phyloP scores from a whole-genome alignment of 1,139 yeast species.

The Kazachstania sp. region DNA sequence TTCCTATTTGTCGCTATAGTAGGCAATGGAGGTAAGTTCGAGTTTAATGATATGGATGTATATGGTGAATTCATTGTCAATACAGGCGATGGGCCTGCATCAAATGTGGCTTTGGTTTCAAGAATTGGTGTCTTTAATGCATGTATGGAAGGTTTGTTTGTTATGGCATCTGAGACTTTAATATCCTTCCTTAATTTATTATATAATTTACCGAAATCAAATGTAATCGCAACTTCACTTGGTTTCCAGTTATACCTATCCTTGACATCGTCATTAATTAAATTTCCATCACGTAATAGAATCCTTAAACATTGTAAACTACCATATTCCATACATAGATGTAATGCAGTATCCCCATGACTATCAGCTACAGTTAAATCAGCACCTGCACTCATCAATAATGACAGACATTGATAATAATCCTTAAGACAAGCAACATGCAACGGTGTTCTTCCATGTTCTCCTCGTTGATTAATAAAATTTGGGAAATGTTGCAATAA shows the following conservation, averaged over 20 bases:
- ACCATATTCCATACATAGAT: constrained; percentile 73
- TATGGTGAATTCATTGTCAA: constrained; percentile 21
- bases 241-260: constrained; percentile 69
- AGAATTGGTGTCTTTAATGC: constrained; percentile 18
- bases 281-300: constrained; percentile 39
- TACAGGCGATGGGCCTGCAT: constrained; percentile 26
- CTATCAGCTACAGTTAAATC: constrained; percentile 52
- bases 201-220: constrained; percentile 37
- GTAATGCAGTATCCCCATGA: constrained; percentile 70
- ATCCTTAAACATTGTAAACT: constrained; percentile 54
- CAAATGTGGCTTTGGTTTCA: constrained; percentile 20
- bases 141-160: constrained; percentile 14
- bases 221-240: constrained; percentile 46
- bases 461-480: constrained; percentile 55
- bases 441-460: constrained; percentile 54
- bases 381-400: constrained; percentile 76
- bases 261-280: constrained; percentile 38
- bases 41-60: constrained; percentile 10
- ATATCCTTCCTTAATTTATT: constrained; percentile 6
- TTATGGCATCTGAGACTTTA: not conserved
- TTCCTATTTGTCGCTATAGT: constrained; percentile 15
- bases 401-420: constrained; percentile 58
- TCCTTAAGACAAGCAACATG: constrained; percentile 67
- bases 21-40: constrained; percentile 14
- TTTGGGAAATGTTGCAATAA: constrained; percentile 73